Base-by-base conservation (phyloP, 176 grass and related monocot genomes). In the Cenchrus americanus region DNA sequence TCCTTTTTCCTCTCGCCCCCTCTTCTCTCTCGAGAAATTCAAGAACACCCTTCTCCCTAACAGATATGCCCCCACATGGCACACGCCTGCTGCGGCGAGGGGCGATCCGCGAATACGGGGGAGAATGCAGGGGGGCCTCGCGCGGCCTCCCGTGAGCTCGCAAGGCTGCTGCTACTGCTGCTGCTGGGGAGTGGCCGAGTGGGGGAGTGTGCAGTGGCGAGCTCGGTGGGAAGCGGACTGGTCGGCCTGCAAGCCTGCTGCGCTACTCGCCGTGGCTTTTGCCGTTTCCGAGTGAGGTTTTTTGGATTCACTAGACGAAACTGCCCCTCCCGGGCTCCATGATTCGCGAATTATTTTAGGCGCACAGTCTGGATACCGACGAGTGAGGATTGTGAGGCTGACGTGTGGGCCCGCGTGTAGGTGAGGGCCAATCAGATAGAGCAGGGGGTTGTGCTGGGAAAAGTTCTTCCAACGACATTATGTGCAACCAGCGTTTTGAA, bases 261-360 rank as follows among this genome's bases (percentile, higher is more conserved):
- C 73, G 18, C 69, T 21, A 14, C n/a, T 62, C 57, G 86, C 73
- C 86, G 66, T 79, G 41, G 80, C 82, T 91, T 94, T 94, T 73
- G 77, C 92, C 88, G 80, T 83, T 86, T 72, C 84, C 83, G 75
- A 91, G 86, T 84, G 86, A 75, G 1, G 62, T 68, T 83, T 83
- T 64, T 66, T 17, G 48, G 17, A 37, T 37, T 8, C 44, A 22
- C 6, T 15, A 30, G 81, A 91, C 83, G 19, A 66, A 86, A 94
- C 40, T 94, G 30, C 80, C 86, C 86, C 55, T 71, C 27, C 23
- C 52, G 27, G 19, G 77, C 49, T 50, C 6, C 32, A 79, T 74
- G 75, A 66, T 64, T 18, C 42, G 44, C 12, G 23, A 82, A 87
- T 43, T 77, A n/a, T 52, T 71, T 72, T 30, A 63, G 9, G 54